Base-by-base conservation (phyloP, 441 rosid genomes). In the Aleurites moluccanus region DNA sequence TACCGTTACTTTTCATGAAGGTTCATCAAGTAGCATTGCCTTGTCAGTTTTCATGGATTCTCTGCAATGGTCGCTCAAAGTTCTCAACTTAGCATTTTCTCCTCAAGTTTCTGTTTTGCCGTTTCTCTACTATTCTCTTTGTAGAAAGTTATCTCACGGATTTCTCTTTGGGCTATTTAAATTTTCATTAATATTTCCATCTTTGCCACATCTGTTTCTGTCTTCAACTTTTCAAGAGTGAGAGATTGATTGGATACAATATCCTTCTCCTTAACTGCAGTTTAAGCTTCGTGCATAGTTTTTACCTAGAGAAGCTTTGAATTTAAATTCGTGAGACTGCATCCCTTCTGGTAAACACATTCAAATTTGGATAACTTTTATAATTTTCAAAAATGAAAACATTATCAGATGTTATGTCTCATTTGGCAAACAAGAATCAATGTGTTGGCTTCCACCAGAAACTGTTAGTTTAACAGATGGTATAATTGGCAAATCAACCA, bases 231-330 rank as follows among this genome's bases (percentile, higher is more conserved):
- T 75, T 83, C 85, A 50, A 89, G 87, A 5, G 91, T 87, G 61
- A 81, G 73, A 2, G 86, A 77, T 38, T 92, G 86, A 67, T 88
- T 86, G 73, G 78, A 74, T 3, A 80, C 84, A 7, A 89, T 82
- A 42, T 91, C 86, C 83, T 88, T 89, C 74, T 79, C 87, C 80
- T 85, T 90, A 7, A 84, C 85, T 59, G 82, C 81, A 64, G 84
- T 75, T 0, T 77, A 88, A 6, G 87, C 73, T 83, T 89, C 93
- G 73, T 87, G 44, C 77, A 83, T 85, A 56, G 84, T 81, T 78
- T 90, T 95, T 18, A 83, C 93, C 75, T 88, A 84, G 20, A 90
- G 90, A 77, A 92, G 84, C 89, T 95, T 91, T 2, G 93, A 73
- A 49, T 90, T 87, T 72, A 75, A 35, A 10, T 0, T 42, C 10